Evolutionary conservation across 192 early-diverging fungal genomes (phyloP).

Genomic region (Funneliformis mosseae): DNA sequence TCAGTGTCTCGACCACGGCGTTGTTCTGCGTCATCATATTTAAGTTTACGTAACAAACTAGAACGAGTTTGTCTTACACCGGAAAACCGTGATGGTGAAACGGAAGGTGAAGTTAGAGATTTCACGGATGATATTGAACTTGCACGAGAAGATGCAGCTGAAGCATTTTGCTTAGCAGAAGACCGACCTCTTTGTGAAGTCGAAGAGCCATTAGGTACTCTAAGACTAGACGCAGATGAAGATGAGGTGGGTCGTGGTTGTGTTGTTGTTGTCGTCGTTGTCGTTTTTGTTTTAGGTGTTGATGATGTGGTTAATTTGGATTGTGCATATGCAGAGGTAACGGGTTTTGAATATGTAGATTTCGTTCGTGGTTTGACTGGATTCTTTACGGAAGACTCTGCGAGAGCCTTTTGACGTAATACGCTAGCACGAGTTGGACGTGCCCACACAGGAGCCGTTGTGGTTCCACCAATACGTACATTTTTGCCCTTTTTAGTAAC

Average conservation of each 20-base stretch:
- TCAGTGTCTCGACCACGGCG: slow-evolving; percentile 23
- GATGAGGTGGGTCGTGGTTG: not conserved
- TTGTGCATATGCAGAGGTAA: not conserved
- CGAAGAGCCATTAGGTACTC: not conserved
- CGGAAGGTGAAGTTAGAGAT: slow-evolving; percentile 24
- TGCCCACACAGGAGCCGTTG: not conserved
- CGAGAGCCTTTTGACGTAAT: slow-evolving; percentile 33
- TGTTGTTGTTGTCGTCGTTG: not conserved
- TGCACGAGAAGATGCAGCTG: slow-evolving; percentile 24
- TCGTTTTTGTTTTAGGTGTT: not conserved
- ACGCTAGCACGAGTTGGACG: slow-evolving; percentile 33
- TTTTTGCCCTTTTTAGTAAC: slow-evolving; percentile 16
- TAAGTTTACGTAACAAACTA: slow-evolving; percentile 31
- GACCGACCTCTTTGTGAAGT: slow-evolving; percentile 18
- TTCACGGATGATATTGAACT: slow-evolving; percentile 16
- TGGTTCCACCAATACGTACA: slow-evolving; percentile 21
- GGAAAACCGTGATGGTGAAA: slow-evolving; percentile 21
- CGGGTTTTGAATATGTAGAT: not conserved
- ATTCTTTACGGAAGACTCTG: slow-evolving; percentile 29
- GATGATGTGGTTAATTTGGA: not conserved
- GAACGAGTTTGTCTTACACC: slow-evolving; percentile 32
- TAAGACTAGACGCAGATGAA: slow-evolving; percentile 2
- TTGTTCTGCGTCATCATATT: slow-evolving; percentile 33
- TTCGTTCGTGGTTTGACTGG: slow-evolving; percentile 20
- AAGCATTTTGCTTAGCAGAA: slow-evolving; percentile 15